Evolutionary conservation across 306 rosid genomes (phyloP).

Genomic region (Senna siamea): DNA sequence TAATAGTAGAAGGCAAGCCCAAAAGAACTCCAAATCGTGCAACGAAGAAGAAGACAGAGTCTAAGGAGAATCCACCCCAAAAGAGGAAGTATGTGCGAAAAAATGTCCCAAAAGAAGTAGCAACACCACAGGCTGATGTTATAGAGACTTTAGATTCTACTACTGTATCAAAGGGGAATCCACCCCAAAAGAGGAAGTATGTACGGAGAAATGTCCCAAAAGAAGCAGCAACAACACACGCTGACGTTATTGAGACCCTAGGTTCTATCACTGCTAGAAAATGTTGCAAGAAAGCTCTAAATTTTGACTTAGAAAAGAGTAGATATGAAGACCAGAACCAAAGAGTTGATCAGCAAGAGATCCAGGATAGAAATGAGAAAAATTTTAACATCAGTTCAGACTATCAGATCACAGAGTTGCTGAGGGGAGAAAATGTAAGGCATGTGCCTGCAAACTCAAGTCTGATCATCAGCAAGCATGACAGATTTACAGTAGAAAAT

Average conservation of each 20-base stretch:
- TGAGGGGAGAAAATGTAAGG: constrained; percentile 36
- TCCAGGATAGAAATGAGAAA: constrained; percentile 40
- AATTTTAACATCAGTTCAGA: constrained; percentile 36
- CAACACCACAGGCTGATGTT: constrained; percentile 50
- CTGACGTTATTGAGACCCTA: constrained; percentile 40
- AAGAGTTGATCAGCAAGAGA: constrained; percentile 48
- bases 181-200: constrained; percentile 63
- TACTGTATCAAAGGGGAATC: constrained; percentile 45
- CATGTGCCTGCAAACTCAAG: constrained; percentile 36
- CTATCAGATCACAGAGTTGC: constrained; percentile 37
- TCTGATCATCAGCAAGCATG: constrained; percentile 34
- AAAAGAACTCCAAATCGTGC: constrained; percentile 57
- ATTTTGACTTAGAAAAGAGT: constrained; percentile 62
- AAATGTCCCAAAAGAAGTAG: constrained; percentile 47
- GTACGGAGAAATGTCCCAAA: constrained; percentile 41
- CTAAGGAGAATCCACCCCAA: constrained; percentile 50
- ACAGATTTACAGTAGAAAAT: constrained; percentile 41
- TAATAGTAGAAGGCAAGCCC: constrained; percentile 69
- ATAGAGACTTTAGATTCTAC: constrained; percentile 38
- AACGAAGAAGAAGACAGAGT: constrained; percentile 40
- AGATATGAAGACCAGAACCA: constrained; percentile 44
- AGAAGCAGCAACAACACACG: constrained; percentile 51
- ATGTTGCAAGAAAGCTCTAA: constrained; percentile 65
- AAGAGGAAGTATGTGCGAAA: constrained; percentile 59
- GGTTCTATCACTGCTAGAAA: constrained; percentile 42